Base-by-base conservation (phyloP, 2,329 filamentous ascomycete genomes). In the Paecilomyces formosus region DNA sequence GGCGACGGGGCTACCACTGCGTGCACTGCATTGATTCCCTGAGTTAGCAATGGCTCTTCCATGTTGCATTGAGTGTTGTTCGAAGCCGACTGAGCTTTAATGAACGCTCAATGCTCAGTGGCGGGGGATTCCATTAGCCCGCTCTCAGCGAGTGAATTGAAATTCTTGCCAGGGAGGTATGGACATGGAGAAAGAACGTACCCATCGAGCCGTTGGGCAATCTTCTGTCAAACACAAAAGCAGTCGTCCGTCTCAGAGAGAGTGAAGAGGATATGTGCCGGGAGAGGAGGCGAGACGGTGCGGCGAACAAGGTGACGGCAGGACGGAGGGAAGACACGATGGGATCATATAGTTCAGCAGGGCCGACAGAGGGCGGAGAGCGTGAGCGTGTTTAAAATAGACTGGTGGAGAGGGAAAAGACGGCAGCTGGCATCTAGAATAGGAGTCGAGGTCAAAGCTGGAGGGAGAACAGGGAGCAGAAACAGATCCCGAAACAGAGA, bases 11-110 rank as follows among this genome's bases (percentile, higher is more conserved):
- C 13, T 13, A 60, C 53, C 33, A 70, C 64, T 52, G 70, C 71
- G 66, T 73, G 71, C 39, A 73, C 71, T 73, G 53, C 24, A 11
- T 12, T 49, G 33, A 50, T 22, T 45, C 26, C 18, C 24, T 9
- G 24, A 24, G 39, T 55, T 21, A 50, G 54, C 18, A 35, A 31
- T 30, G 26, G n/a, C 18, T 31, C n/a, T 30, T 26, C 4, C 11
- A 55, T 15, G 33, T 33, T 4, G 15, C 53, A 39, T 45, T 45
- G 39, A 18, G 39, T 45, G 6, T 45, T 45, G 8, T n/a, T 21
- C n/a, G 7, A 18, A n/a, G 18, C 39, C 18, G n/a, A 21, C 39
- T 18, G 15, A 45, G n/a, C 2, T 45, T 1, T 45, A 6, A 45
- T 45, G 11, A n/a, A 18, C n/a, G 39, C 18, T 18, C 39, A 45